Base-by-base conservation (phyloP, 495 filamentous ascomycete species). In the Amorphotheca resinae region DNA sequence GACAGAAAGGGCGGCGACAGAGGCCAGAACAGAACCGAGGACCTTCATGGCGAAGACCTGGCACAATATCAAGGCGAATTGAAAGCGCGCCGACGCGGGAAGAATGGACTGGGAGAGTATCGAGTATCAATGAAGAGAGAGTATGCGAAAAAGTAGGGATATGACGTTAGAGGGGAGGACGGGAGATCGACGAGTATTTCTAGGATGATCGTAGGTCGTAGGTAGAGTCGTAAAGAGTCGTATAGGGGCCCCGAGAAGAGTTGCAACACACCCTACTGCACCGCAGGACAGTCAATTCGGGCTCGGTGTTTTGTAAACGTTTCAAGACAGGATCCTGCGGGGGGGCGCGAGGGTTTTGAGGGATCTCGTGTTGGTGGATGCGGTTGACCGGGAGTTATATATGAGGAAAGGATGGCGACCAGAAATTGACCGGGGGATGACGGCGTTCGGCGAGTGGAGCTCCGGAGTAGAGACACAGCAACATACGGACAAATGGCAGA, bases 1-100 rank as follows among this genome's bases (percentile, higher is more conserved):
- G 4, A 21, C 16, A 12, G 44, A 7, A 5, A 32, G 2, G 3
- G 37, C 33, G 2, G 44, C 44, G 26, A 44, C 9, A 12, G 31
- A 36, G 15, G 32, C n/a, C 17, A 37, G 9, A 18, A 38, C 21
- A 7, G 35, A 11, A 11, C 16, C 12, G 2, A 37, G 21, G 14
- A 22, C 42, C 22, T 37, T 44, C 42, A 44, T 44, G 6, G 25
- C 28, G 28, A 36, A 33, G 11, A 25, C 16, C 23, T 15, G 4
- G 15, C n/a, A 36, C 15, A 42, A 31, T 18, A 20, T 1, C 35
- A 7, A 20, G 2, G 8, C 2, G 2, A 11, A 22, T n/a, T 4
- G n/a, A 21, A 9, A 21, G 18, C 16, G 22, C 1, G 12, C 17
- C 20, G 22, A 9, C 12, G 9, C 9, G 6, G 16, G 33, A 17